Evolutionary conservation across 1,284 basidiomycete species (phyloP), one percentile per base, ranked within the genome.

Genomic region (Irpex sp.): DNA sequence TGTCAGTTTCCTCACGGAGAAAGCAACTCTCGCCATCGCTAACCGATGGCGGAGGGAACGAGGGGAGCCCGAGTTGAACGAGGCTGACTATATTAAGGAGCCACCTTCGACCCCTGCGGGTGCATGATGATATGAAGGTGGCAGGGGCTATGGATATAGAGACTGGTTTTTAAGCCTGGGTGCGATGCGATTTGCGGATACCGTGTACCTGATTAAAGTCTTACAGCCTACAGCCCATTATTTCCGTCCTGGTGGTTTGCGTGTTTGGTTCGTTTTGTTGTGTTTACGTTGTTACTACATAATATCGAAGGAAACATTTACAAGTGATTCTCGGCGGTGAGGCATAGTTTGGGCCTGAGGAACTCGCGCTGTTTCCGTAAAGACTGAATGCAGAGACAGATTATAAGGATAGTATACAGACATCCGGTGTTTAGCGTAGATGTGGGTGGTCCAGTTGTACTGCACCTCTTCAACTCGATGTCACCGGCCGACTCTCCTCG

Each of bases 21-120:
- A 81, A 56, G 76, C 80, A 0, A 89, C 87, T 0, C 73, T 93
- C 52, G 81, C 74, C 60, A 83, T 86, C 59, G 82, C 85, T 59
- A 93, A 93, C 74, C 84, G 85, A 9, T 94, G 92, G 92, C 81
- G 92, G 63, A 80, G 84, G 62, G 89, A 93, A 66, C 81, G 90
- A 65, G 89, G 88, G 11, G 88, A 92, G 70, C 72, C 78, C 3
- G 91, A 92, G 69, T 71, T 93, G 21, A 78, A 77, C 8, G 67
- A 85, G 59, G 72, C 78, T 2, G 88, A 91, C 58, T 82, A 65
- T 52, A 60, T 66, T 4, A 60, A 56, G 54, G 54, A 56, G 31
- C 54, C 54, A 4, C 54, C 54, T 56, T 21, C 54, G 7, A 21
- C 31, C 9, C 54, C 54, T 56, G 17, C 54, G 7, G 54, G 54